Evolutionary conservation across 768 basidiomycete species (phyloP).

Genomic region (Suillus weaverae): DNA sequence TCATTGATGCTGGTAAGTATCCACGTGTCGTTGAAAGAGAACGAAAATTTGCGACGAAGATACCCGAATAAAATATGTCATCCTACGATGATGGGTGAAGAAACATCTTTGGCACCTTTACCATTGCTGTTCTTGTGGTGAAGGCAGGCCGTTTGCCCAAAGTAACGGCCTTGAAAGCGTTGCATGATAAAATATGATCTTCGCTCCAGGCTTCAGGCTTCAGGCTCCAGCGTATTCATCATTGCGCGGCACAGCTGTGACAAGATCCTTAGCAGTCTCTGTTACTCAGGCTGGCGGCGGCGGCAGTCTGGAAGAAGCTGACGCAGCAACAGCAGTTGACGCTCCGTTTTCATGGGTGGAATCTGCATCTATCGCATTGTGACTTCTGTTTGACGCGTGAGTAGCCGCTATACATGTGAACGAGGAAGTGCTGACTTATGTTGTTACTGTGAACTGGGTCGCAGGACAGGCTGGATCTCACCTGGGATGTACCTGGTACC

Average conservation of each 20-base stretch:
- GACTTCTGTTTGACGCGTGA: not conserved
- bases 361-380: not conserved
- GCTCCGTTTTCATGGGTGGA: not conserved
- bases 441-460: not conserved
- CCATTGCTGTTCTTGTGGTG: not conserved
- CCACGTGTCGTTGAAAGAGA: not conserved
- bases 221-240: not conserved
- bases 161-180: not conserved
- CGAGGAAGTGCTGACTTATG: not conserved
- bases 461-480: not conserved
- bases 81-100: not conserved
- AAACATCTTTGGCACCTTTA: not conserved
- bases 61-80: not conserved
- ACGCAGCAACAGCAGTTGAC: not conserved
- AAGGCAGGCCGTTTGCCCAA: not conserved
- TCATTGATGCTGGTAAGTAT: not conserved
- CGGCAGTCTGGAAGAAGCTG: not conserved
- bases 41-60: not conserved
- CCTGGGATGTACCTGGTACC: not conserved
- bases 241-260: not conserved
- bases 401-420: not conserved
- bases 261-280: not conserved
- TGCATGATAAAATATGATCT: not conserved
- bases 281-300: not conserved
- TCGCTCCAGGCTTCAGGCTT: too few relatives aligned